Conservation (phyloP, 2,329 filamentous ascomycete species). For the Botrytis hyacinthi region DNA sequence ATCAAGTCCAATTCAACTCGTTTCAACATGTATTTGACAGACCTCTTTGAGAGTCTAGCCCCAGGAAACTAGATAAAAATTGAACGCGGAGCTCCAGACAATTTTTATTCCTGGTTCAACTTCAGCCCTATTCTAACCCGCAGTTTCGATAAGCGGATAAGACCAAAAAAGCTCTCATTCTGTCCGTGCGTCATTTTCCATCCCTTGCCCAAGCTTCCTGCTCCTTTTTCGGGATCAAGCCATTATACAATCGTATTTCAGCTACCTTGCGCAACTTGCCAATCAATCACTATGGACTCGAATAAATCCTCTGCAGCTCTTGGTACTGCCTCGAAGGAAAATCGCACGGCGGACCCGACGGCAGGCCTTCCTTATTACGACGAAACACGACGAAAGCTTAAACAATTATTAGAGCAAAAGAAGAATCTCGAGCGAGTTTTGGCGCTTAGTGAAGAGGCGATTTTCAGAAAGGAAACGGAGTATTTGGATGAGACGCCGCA, state of each 20-base stretch:
- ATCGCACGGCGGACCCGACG: slow-evolving; percentile 44
- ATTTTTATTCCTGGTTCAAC: not conserved
- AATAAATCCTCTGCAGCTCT: not conserved
- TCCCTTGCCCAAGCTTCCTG: slow-evolving; percentile 1
- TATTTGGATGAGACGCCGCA: slow-evolving; percentile 88
- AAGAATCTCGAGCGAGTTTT: slow-evolving; percentile 43
- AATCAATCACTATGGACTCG: not conserved
- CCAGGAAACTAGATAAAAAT: not conserved
- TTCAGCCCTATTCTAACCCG: slow-evolving; percentile 6
- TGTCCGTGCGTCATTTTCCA: slow-evolving; percentile 7
- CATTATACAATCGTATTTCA: not conserved
- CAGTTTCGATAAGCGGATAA: slow-evolving; percentile 20
- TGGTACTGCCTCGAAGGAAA: slow-evolving; percentile 41
- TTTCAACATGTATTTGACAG: not conserved
- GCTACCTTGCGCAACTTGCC: not conserved
- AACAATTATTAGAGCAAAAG: slow-evolving; percentile 65
- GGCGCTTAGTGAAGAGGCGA: slow-evolving; percentile 66
- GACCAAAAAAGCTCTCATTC: slow-evolving; percentile 1
- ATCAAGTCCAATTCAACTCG: not conserved
- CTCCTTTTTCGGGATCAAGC: not conserved
- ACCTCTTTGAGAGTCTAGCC: not conserved
- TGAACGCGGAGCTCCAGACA: not conserved
- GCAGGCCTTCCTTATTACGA: slow-evolving; percentile 67
- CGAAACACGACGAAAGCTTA: slow-evolving; percentile 64
- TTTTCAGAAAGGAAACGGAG: slow-evolving; percentile 76